These are phyloP conservation scores for Alternaria metachromatica DNA, from an alignment of 2,329 filamentous ascomycete species.

Conservation along the genomic window DNA sequence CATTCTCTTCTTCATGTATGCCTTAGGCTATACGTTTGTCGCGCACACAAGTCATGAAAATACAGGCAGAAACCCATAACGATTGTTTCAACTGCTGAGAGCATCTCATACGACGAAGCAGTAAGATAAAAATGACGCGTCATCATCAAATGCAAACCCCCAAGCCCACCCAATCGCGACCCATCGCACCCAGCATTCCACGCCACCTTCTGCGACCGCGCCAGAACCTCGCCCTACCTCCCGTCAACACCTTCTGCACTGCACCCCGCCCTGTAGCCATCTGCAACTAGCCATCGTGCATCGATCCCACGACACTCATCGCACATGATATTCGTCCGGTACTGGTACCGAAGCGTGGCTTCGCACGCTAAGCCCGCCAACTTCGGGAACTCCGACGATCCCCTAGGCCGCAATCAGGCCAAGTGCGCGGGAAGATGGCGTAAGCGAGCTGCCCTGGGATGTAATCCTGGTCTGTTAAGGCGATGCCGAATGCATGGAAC, in stretches of 20 bases:
- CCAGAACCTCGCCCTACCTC: background rate
- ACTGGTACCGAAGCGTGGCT: background rate
- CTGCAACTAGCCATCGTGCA: background rate
- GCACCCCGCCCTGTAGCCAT: background rate
- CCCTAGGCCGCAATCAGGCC: background rate
- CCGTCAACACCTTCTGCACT: background rate
- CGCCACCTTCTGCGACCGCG: background rate
- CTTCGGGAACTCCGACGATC: conserved; percentile 1
- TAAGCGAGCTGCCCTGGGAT: background rate
- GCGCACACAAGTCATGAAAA: background rate
- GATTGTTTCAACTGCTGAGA: background rate
- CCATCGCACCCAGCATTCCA: background rate
- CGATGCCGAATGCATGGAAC: conserved; percentile 2
- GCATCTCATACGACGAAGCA: background rate
- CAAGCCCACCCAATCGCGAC: background rate
- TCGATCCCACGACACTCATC: background rate
- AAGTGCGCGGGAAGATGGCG: background rate
- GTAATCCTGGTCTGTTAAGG: conserved; percentile 1
- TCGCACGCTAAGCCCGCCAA: background rate
- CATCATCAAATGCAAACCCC: background rate
- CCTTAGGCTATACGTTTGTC: too few species aligned
- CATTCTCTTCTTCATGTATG: too few species aligned
- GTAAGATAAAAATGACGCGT: background rate
- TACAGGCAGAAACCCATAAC: background rate
- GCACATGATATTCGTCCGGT: background rate